Conservation (phyloP, 257 asterid species). For the Solanum tarijense region DNA sequence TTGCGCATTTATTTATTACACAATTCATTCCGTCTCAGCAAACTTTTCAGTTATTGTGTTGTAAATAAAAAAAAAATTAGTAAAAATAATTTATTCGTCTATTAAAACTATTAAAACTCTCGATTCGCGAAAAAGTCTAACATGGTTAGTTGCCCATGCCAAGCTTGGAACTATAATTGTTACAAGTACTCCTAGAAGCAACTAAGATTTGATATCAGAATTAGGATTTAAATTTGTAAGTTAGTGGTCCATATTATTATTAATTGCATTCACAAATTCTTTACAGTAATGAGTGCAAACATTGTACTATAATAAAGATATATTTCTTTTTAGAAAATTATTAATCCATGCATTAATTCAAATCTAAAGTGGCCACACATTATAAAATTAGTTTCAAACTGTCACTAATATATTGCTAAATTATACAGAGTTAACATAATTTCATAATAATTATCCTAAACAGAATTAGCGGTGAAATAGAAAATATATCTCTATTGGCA, state of each 20-base stretch:
- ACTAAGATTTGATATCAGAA: background rate
- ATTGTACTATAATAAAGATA: background rate
- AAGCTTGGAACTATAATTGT: background rate
- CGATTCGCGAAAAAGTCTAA: background rate
- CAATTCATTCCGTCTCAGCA: background rate
- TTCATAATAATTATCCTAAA: background rate
- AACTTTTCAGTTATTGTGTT: background rate
- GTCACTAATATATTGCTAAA: background rate
- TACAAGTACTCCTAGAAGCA: background rate
- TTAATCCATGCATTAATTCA: background rate
- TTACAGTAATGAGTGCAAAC: background rate
- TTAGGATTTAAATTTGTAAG: background rate
- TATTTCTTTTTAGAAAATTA: background rate
- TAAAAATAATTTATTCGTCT: background rate
- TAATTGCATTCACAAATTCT: background rate
- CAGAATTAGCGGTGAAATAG: background rate
- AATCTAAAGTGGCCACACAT: background rate
- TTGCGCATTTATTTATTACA: background rate
- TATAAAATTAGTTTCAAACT: background rate
- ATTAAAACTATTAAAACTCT: background rate
- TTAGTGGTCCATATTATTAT: background rate
- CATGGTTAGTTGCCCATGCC: background rate
- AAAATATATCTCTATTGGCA: too few relatives aligned
- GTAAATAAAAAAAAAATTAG: background rate
- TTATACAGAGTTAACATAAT: background rate